These are phyloP conservation scores for Copromyces sp. DNA, from an alignment of 495 filamentous ascomycete genomes.

Conservation along the genomic window DNA sequence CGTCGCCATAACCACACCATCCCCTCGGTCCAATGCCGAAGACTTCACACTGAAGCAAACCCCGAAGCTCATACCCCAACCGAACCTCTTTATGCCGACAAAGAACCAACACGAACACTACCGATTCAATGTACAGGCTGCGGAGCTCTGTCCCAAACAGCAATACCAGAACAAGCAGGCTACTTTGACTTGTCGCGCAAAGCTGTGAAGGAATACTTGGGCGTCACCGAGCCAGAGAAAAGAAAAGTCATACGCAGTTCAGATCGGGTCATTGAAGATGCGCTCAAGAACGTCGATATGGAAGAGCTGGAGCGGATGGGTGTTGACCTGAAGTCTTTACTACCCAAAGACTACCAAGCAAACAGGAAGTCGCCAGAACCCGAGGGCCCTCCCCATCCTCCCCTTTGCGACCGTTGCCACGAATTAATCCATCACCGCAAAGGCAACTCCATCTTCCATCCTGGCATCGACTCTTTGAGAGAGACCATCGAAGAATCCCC, in stretches of 20 bases:
- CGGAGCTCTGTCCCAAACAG: conserved; percentile 70
- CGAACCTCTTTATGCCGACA: neutral
- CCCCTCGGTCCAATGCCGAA: conserved; percentile 14
- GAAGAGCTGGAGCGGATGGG: conserved; percentile 34
- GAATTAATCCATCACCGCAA: conserved; percentile 61
- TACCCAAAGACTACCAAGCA: neutral
- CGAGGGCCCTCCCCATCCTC: conserved; percentile 12
- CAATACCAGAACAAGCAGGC: conserved; percentile 59
- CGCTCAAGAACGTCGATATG: conserved; percentile 29
- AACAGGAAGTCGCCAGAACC: conserved; percentile 1
- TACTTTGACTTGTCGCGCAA: conserved; percentile 58
- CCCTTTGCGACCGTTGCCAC: conserved; percentile 82
- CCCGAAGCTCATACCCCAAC: neutral
- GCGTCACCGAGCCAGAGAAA: conserved; percentile 11
- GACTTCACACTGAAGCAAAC: conserved; percentile 20
- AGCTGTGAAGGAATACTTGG: conserved; percentile 36
- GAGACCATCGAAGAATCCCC: conserved; percentile 80
- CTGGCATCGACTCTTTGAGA: conserved; percentile 63
- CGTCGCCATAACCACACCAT: conserved; percentile 13
- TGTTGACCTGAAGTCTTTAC: conserved; percentile 26
- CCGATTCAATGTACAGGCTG: conserved; percentile 74
- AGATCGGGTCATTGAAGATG: conserved; percentile 29
- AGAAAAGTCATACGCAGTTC: conserved; percentile 14
- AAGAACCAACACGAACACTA: conserved; percentile 21
- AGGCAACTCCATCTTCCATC: conserved; percentile 62